These are phyloP conservation scores for Streptanthus diversifolius DNA, from an alignment of 345 rosid genomes.

Conservation along the genomic window DNA sequence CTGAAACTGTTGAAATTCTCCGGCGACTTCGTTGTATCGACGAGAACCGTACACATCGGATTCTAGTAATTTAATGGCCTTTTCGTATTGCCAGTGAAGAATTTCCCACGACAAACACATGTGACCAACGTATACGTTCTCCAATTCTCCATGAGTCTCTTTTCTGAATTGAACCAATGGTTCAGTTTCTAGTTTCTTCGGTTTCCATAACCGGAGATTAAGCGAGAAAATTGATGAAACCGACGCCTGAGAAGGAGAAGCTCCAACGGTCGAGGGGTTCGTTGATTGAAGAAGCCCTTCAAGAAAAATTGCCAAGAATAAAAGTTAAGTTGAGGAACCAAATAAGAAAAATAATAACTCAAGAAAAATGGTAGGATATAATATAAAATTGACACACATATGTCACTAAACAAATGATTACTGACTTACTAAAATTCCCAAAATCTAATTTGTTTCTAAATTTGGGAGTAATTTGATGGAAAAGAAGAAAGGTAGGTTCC, in stretches of 20 bases:
- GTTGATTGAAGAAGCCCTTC: slow-evolving; percentile 71
- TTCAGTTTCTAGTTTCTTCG: slow-evolving; percentile 46
- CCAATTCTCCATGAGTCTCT: slow-evolving; percentile 69
- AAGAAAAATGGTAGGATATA: not conserved
- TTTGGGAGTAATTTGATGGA: not conserved
- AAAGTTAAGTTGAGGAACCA: not conserved
- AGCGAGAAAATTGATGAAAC: slow-evolving; percentile 54
- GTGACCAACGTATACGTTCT: slow-evolving; percentile 89
- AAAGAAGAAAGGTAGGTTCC: slow-evolving; percentile 2
- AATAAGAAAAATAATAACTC: not conserved
- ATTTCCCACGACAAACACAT: slow-evolving; percentile 97
- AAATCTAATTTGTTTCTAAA: not conserved
- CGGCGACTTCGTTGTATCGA: slow-evolving; percentile 75
- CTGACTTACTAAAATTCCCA: not conserved
- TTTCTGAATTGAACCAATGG: slow-evolving; percentile 53
- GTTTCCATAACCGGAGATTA: slow-evolving; percentile 44
- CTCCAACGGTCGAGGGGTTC: slow-evolving; percentile 50
- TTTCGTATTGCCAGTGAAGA: slow-evolving; percentile 91
- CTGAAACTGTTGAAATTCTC: slow-evolving; percentile 90
- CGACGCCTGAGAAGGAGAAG: slow-evolving; percentile 33
- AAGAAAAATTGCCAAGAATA: not conserved
- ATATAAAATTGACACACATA: not conserved
- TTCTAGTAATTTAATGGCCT: slow-evolving; percentile 65
- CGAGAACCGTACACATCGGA: slow-evolving; percentile 56
- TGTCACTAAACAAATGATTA: not conserved